These are phyloP conservation scores for Botrytis squamosa DNA, from an alignment of 2,329 filamentous ascomycete genomes.

Conservation along the genomic window DNA sequence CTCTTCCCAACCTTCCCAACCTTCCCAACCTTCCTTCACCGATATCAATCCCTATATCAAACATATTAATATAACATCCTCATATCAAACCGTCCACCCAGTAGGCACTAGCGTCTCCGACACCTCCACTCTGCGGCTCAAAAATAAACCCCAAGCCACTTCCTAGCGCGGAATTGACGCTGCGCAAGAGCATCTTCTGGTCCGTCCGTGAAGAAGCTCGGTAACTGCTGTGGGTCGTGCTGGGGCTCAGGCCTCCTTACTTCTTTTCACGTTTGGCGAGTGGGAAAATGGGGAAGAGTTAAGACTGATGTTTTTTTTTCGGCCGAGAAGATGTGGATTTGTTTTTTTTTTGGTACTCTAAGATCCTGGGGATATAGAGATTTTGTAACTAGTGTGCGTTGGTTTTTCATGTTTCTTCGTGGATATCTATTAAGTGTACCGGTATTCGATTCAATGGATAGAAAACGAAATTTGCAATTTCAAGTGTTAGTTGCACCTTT, in stretches of 20 bases:
- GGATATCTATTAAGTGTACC: neutral
- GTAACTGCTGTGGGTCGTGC: neutral
- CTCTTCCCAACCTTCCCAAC: neutral
- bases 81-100: neutral
- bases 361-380: neutral
- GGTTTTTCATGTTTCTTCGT: neutral
- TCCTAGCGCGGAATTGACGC: neutral
- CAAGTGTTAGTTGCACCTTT: neutral
- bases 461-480: neutral
- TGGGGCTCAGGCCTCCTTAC: neutral
- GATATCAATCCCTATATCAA: neutral
- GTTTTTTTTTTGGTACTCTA: neutral
- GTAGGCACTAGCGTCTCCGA: neutral
- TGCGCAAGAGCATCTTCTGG: neutral
- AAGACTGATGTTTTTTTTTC: neutral
- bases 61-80: neutral
- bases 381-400: too few relatives aligned
- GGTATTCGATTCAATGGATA: too few relatives aligned
- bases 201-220: neutral
- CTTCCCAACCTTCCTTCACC: neutral
- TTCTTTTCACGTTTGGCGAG: neutral
- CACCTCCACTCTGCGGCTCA: neutral
- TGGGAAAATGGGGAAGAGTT: neutral
- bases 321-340: neutral
- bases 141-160: neutral